Percentiles rank a stretch among this genome's conserved stretches.
Evolutionary conservation across 2,329 filamentous ascomycete species (phyloP).

Genomic region (Pseudogymnoascus sp.): DNA sequence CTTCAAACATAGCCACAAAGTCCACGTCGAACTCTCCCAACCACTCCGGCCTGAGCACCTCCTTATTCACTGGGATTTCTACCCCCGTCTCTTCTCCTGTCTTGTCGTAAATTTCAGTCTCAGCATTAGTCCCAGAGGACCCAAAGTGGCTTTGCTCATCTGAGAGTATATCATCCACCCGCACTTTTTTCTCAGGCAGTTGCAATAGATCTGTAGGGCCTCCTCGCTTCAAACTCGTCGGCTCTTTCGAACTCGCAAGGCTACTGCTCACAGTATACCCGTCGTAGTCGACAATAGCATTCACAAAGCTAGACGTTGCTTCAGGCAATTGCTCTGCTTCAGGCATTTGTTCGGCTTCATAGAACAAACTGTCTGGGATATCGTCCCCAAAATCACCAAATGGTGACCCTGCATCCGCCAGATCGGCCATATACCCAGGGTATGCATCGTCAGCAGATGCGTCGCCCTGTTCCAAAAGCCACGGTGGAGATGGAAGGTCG

Average conservation of each 20-base stretch:
- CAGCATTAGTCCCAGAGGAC: not conserved
- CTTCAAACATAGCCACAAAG: not conserved
- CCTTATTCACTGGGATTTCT: not conserved
- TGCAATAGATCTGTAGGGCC: not conserved
- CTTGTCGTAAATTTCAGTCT: not conserved
- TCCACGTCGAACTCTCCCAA: not conserved
- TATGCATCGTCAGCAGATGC: slow-evolving; percentile 8
- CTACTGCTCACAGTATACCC: slow-evolving; percentile 12
- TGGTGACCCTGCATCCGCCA: slow-evolving; percentile 10
- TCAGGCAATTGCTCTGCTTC: slow-evolving; percentile 9
- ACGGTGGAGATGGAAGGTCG: slow-evolving; percentile 32
- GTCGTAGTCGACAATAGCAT: slow-evolving; percentile 22
- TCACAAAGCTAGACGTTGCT: slow-evolving; percentile 19
- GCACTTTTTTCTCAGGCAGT: not conserved
- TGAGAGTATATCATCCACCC: not conserved
- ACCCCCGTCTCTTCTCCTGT: not conserved
- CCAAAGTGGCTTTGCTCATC: not conserved
- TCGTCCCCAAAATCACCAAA: slow-evolving; percentile 20
- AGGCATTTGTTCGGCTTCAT: slow-evolving; percentile 6
- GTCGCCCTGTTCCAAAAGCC: slow-evolving; percentile 19
- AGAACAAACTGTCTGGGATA: slow-evolving; percentile 23
- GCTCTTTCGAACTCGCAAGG: not conserved
- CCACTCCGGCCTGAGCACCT: not conserved
- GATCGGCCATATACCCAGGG: slow-evolving; percentile 5
- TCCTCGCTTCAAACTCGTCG: not conserved